These are phyloP conservation scores for Myxozyma mucilagina DNA, from an alignment of 805 yeast species.

Conservation along the genomic window DNA sequence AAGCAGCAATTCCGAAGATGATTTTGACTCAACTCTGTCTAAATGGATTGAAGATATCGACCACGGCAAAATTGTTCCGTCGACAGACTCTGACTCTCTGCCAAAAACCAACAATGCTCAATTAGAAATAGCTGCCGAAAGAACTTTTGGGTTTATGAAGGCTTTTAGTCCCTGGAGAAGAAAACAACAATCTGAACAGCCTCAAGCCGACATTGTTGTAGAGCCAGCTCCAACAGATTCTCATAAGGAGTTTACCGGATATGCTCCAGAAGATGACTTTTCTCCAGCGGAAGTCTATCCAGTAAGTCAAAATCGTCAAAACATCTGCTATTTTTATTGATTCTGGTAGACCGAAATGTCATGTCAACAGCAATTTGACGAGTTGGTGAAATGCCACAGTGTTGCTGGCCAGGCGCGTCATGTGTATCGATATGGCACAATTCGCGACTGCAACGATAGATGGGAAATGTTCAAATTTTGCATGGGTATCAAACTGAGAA, in stretches of 20 bases:
- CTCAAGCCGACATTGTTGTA: not conserved
- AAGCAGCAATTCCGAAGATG: not conserved
- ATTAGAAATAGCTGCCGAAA: not conserved
- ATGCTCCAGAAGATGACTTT: not conserved
- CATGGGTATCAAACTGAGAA: constrained; percentile 55
- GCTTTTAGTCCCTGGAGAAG: not conserved
- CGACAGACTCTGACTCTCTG: not conserved
- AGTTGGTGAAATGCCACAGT: constrained; percentile 80
- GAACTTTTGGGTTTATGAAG: not conserved
- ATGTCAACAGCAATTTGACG: constrained; percentile 83
- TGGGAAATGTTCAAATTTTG: constrained; percentile 81
- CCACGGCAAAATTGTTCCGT: not conserved
- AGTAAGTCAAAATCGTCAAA: constrained; percentile 2
- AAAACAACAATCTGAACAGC: not conserved
- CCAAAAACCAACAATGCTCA: not conserved
- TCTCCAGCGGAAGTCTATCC: constrained; percentile 23
- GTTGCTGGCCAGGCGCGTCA: constrained; percentile 85
- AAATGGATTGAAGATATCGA: constrained; percentile 16
- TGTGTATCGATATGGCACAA: constrained; percentile 79
- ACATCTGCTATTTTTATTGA: not conserved
- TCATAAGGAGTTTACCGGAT: not conserved
- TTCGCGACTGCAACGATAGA: constrained; percentile 68
- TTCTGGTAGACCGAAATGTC: constrained; percentile 52
- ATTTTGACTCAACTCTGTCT: constrained; percentile 10
- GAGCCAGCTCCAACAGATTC: not conserved